Evolutionary conservation across 1,139 yeast species (phyloP), one percentile per base, ranked within the genome.

Genomic region (Pichia cactophila): DNA sequence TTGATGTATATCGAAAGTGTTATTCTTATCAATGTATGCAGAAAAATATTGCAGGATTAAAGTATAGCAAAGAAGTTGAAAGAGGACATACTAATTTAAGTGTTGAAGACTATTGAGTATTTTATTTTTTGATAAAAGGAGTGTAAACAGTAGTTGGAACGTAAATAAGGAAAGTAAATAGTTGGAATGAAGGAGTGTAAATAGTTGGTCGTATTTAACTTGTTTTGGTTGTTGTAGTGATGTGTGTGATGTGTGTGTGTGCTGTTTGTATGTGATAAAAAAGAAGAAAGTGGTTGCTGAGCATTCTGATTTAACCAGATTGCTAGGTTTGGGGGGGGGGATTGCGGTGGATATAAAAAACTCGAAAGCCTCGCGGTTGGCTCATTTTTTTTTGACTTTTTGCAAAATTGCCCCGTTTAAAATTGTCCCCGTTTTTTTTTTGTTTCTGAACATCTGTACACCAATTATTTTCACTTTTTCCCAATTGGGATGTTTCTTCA

Each of bases 131-230:
- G 31, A 29, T 9, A 9, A 31, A 31, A 12, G 35, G 35, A 31
- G 12, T 31, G 35, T 31, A 31, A 31, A 31, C n/a, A 31, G 12
- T 31, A 31, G 35, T 31, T 31, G 35, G 35, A 31, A 31, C 31
- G 36, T 31, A 14, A 41, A 43, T 43, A 58, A 60, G 61, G 63
- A 60, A 51, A 56, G 63, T 57, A 60, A 58, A 47, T 56, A 60
- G 63, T 60, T 60, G 63, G 63, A 50, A 46, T 29, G 47, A 50
- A 50, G 53, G 50, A 45, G 41, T 20, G 41, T 38, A 38, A 38
- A 23, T 23, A 38, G 41, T 38, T 38, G 41, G 41, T 16, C 7
- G 23, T 37, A 14, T 14, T n/a, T 10, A 6, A 8, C 23, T 35
- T 16, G 23, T 35, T n/a, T 20, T 31, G 2, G 33, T 31, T 31